Conservation (phyloP, 2,329 filamentous ascomycete species). For the Aspergillus neotritici region DNA sequence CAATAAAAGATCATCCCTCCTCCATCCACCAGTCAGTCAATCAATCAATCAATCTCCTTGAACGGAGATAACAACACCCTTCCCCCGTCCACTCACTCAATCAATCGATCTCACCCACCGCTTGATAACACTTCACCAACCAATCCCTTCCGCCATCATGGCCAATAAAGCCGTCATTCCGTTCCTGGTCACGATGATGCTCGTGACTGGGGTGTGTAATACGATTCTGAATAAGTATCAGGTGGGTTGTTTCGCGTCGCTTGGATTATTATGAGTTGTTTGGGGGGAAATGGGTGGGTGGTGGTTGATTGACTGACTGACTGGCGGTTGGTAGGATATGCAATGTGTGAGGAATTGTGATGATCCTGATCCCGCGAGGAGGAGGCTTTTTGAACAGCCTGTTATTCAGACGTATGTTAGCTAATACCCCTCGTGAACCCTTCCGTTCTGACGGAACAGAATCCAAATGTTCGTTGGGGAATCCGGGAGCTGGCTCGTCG, state of each 20-base stretch:
- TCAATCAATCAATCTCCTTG: no score
- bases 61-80: no score
- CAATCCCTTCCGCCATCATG: constrained; percentile 47
- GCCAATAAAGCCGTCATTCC: constrained; percentile 67
- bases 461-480: constrained; percentile 97
- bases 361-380: constrained; percentile 59
- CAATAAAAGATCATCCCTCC: no score
- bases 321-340: constrained; percentile 59
- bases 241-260: constrained; percentile 51
- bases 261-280: no score
- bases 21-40: no score
- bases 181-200: constrained; percentile 90
- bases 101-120: no score
- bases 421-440: not conserved
- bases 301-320: constrained; percentile 2
- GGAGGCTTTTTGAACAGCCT: constrained; percentile 80
- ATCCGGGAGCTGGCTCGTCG: constrained; percentile 90
- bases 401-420: constrained; percentile 80
- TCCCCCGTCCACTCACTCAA: no score
- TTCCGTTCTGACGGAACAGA: constrained; percentile 21
- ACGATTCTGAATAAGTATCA: constrained; percentile 96
- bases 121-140: not conserved
- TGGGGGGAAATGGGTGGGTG: not conserved
- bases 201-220: constrained; percentile 92
- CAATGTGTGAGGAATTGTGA: constrained; percentile 93